Evolutionary conservation across 179 eudicot genomes (phyloP), one percentile per base, ranked within the genome.

Genomic region (Dionaea muscipula): DNA sequence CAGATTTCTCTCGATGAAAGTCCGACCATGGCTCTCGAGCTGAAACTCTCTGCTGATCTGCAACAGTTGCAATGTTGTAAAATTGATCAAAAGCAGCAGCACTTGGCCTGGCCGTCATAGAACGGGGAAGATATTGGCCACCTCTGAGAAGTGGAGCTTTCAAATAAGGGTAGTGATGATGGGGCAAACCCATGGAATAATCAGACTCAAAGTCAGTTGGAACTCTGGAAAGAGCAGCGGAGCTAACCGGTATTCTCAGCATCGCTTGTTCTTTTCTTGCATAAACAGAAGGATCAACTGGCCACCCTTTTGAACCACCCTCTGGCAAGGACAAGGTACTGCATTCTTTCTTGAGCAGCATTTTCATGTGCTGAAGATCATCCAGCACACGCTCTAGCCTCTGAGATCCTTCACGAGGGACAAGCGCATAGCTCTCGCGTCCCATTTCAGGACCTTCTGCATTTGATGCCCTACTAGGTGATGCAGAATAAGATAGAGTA

Each of bases 311-410:
- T n/a, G 73, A 44, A 56, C 55, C 62, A 46, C 47, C 40, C 33
- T 66, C 73, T 35, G 24, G 51, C 46, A 37, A 23, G 8, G 77
- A 62, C 37, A 55, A 35, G 53, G 51, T 52, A 54, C 49, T 61
- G 35, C 81, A 52, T 50, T 81, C 67, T 55, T 75, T 66, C 47
- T 68, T 76, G 39, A 89, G 64, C 38, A 85, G 71, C 51, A 71
- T 49, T 65, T 81, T 89, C 23, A 89, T 95, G 55, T 75, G 74
- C 43, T 75, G 75, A 64, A 89, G 95, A 47, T 84, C 82, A 23
- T 68, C 78, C 1, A 89, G 80, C 20, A 83, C 77, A n/a, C 75
- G 64, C 47, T 68, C 85, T 27, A 80, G 39, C 58, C 53, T 56
- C 24, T 63, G 56, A 15, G 80, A 55, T 33, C 62, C 55, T 67